Evolutionary conservation across 2,329 filamentous ascomycete species (phyloP).

Genomic region (Meredithiella fracta): DNA sequence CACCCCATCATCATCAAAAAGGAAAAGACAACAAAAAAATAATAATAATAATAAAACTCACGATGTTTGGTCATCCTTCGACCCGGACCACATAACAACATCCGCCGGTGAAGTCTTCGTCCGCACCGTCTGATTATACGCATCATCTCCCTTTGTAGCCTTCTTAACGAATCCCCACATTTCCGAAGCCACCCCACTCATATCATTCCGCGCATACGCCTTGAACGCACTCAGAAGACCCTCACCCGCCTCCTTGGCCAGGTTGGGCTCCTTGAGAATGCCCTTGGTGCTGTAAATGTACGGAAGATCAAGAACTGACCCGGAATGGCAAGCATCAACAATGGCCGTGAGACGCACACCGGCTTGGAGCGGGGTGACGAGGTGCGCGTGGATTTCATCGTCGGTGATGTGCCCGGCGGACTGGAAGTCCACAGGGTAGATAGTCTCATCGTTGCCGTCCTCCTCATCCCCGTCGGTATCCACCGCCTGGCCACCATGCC

Average conservation of each 20-base stretch:
- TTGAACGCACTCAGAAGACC: slow-evolving; percentile 57
- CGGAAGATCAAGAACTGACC: slow-evolving; percentile 59
- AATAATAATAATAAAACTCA: slow-evolving; percentile 19
- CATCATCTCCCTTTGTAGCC: slow-evolving; percentile 46
- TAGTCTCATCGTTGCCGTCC: slow-evolving; percentile 62
- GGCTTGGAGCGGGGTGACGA: slow-evolving; percentile 59
- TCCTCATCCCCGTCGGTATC: slow-evolving; percentile 62
- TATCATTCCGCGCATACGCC: slow-evolving; percentile 68
- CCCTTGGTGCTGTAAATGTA: slow-evolving; percentile 71
- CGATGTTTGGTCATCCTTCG: slow-evolving; percentile 90
- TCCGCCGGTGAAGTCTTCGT: slow-evolving; percentile 92
- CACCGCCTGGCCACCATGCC: slow-evolving; percentile 60
- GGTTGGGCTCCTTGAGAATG: slow-evolving; percentile 63
- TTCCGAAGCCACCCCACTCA: slow-evolving; percentile 62
- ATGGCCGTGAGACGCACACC: slow-evolving; percentile 76
- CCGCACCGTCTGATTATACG: slow-evolving; percentile 60
- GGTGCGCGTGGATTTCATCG: slow-evolving; percentile 61
- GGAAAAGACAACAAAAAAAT: slow-evolving; percentile 14
- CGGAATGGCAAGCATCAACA: slow-evolving; percentile 69
- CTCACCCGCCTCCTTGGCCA: slow-evolving; percentile 62
- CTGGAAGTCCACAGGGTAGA: slow-evolving; percentile 61
- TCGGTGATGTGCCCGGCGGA: slow-evolving; percentile 58
- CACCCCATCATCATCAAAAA: not conserved
- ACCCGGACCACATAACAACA: slow-evolving; percentile 95
- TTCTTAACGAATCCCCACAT: slow-evolving; percentile 75